phyloP scores from a whole-genome alignment of 768 basidiomycete species.

The Pulveroboletus ravenelii region DNA sequence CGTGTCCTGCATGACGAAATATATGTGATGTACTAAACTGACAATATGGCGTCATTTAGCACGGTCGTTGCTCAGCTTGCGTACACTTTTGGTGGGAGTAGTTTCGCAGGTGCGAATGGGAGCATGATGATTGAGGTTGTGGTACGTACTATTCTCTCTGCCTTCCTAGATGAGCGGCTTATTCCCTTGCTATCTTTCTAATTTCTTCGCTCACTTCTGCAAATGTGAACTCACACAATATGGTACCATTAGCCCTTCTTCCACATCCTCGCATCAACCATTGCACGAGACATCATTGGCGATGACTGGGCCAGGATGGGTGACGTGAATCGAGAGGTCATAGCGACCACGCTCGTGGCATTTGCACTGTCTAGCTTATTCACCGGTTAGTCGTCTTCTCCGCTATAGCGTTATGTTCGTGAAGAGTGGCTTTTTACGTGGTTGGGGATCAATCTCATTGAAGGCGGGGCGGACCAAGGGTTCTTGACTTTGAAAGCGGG shows the following conservation, averaged over 20 bases:
- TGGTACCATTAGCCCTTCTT: slow-evolving; percentile 72
- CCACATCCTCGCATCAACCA: slow-evolving; percentile 81
- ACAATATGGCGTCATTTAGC: slow-evolving; percentile 30
- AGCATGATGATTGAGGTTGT: slow-evolving; percentile 99
- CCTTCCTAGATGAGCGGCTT: not conserved
- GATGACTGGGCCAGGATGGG: slow-evolving; percentile 38
- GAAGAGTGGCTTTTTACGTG: not conserved
- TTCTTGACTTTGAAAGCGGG: slow-evolving; percentile 12
- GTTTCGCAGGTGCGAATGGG: slow-evolving; percentile 85
- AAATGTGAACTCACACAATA: not conserved
- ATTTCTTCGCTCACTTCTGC: not conserved
- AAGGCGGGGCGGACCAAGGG: not conserved
- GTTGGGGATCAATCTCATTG: not conserved
- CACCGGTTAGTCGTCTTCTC: slow-evolving; percentile 52
- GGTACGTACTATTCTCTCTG: slow-evolving; percentile 40
- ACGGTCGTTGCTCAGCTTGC: slow-evolving; percentile 78
- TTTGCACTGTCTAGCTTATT: slow-evolving; percentile 84
- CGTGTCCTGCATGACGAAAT: not conserved
- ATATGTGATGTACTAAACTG: not conserved
- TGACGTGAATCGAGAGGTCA: slow-evolving; percentile 59
- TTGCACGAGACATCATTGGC: slow-evolving; percentile 53
- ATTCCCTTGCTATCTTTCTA: not conserved
- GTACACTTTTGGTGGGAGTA: slow-evolving; percentile 82
- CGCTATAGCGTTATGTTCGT: not conserved
- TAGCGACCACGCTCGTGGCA: slow-evolving; percentile 90